Evolutionary conservation across 164 flowering plant species (phyloP).

Genomic region (Sedum album): DNA sequence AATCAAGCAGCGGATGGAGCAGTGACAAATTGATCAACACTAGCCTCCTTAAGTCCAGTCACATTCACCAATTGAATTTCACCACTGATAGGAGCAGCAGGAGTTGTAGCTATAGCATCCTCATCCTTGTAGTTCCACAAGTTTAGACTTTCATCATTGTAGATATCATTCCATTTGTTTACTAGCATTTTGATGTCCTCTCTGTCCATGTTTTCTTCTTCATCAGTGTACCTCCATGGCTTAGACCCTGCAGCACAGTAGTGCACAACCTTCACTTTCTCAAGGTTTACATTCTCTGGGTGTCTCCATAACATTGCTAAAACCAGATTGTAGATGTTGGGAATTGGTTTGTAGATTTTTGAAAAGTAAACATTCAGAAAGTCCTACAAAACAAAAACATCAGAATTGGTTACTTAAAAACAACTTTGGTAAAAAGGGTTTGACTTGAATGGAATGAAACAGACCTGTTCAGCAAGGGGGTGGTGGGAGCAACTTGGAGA

Average conservation of each 20-base stretch:
- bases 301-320: conserved; percentile 33
- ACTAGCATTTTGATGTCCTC: conserved; percentile 11
- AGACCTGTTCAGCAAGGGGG: conserved; percentile 15
- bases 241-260: conserved; percentile 24
- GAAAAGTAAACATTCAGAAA: conserved; percentile 25
- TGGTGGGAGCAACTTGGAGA: conserved; percentile 10
- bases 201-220: conserved; percentile 8
- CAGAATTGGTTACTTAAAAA: no score
- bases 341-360: conserved; percentile 25
- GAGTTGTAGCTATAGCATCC: neutral
- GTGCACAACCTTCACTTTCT: conserved; percentile 25
- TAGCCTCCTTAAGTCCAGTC: neutral
- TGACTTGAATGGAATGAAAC: no score
- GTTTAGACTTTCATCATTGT: conserved; percentile 5
- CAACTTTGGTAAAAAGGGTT: no score
- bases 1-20: conserved; percentile 4
- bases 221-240: conserved; percentile 11
- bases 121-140: neutral
- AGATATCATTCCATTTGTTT: conserved; percentile 1
- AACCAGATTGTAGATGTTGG: conserved; percentile 25
- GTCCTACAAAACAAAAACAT: neutral
- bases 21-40: neutral
- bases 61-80: neutral
- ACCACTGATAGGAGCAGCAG: no score
- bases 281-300: conserved; percentile 24